Conservation (phyloP, 306 rosid genomes). For the Argentina anserina region DNA sequence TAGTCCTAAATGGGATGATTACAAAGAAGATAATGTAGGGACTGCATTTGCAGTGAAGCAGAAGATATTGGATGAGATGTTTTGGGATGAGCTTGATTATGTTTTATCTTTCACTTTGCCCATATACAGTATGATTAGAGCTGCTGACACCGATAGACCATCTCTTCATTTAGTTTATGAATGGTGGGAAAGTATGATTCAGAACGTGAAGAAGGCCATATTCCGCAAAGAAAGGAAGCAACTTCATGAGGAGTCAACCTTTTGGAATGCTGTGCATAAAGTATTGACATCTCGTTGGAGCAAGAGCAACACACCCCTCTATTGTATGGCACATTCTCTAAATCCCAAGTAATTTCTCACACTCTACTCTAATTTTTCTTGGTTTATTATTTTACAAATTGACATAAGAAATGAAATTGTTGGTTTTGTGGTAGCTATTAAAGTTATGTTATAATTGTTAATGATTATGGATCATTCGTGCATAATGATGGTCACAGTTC, state of each 20-base stretch:
- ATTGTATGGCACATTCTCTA: background rate
- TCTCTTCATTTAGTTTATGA: background rate
- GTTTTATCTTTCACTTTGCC: no score
- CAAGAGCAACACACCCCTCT: background rate
- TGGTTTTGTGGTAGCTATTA: no score
- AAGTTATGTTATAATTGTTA: no score
- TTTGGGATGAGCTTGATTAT: no score
- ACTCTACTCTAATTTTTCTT: no score
- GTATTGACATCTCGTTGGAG: background rate
- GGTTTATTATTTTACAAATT: background rate
- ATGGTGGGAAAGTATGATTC: background rate
- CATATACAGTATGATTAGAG: no score
- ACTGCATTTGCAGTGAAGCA: background rate
- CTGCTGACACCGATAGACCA: no score
- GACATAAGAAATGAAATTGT: no score
- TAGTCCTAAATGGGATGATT: no score
- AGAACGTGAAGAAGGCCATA: background rate
- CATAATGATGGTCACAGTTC: no score
- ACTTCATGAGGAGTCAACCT: background rate
- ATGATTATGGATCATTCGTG: no score
- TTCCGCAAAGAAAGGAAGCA: conserved; percentile 7
- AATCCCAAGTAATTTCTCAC: conserved; percentile 2
- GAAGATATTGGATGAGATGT: background rate
- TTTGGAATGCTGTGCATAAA: background rate
- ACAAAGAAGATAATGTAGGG: no score